Evolutionary conservation across 2,329 filamentous ascomycete species (phyloP).

Genomic region (Exserohilum turcica): DNA sequence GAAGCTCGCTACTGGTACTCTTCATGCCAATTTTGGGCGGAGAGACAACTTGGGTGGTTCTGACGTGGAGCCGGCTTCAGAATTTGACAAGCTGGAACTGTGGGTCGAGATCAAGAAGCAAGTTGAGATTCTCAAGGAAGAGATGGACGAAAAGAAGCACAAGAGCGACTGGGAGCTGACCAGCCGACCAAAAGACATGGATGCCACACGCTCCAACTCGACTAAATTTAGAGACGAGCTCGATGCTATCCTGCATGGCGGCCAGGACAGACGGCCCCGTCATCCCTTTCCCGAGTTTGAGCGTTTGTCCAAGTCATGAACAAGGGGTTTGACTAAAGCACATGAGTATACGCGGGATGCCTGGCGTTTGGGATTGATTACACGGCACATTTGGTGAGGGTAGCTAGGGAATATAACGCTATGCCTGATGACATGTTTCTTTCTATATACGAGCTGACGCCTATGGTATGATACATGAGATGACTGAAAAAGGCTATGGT

Average conservation of each 20-base stretch:
- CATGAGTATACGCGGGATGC: too few species aligned
- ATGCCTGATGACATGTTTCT: too few species aligned
- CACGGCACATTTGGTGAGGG: too few species aligned
- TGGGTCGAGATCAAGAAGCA: conserved; percentile 53
- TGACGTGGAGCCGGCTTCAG: conserved; percentile 8
- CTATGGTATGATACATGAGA: too few species aligned
- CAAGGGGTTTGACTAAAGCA: too few species aligned
- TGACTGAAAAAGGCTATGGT: background rate
- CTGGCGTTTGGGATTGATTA: too few species aligned
- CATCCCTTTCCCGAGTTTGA: conserved; percentile 8
- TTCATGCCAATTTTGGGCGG: conserved; percentile 12
- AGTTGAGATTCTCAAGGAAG: conserved; percentile 49
- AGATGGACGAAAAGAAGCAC: conserved; percentile 40
- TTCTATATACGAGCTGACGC: too few species aligned
- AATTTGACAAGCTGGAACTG: conserved; percentile 47
- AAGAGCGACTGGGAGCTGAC: conserved; percentile 2
- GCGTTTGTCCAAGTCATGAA: too few species aligned
- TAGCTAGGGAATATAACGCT: too few species aligned
- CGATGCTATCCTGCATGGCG: conserved; percentile 28
- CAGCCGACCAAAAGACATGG: background rate
- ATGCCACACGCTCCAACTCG: background rate
- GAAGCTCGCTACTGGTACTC: conserved; percentile 12
- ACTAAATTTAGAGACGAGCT: conserved; percentile 29
- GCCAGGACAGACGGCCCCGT: conserved; percentile 5
- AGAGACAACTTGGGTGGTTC: background rate